A percentile compares a stretch with the other conserved stretches of the same genome.
These are phyloP conservation scores for Vairimorpha necatrix DNA, from an alignment of 371 early-diverging fungal species.

Conservation along the genomic window DNA sequence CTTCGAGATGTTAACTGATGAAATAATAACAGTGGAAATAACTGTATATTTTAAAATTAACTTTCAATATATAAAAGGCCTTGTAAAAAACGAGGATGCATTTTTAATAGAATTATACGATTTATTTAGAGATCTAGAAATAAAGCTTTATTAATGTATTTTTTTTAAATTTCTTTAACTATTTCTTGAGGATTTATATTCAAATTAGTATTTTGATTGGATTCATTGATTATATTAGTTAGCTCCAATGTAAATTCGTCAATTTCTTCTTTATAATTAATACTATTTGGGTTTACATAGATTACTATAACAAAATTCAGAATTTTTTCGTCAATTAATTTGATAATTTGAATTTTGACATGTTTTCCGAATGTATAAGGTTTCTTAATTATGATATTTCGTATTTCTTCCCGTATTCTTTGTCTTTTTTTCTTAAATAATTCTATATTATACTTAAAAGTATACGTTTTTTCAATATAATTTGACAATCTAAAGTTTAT, in stretches of 20 bases:
- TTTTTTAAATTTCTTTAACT: not conserved
- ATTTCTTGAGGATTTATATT: not conserved
- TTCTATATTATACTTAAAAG: not conserved
- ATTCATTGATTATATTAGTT: not conserved
- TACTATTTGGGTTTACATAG: not conserved
- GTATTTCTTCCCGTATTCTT: not conserved
- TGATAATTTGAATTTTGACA: not conserved
- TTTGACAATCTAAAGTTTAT: conserved; percentile 46
- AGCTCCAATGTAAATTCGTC: conserved; percentile 3
- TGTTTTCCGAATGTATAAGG: not conserved
- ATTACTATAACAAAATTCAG: not conserved
- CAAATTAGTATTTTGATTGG: not conserved
- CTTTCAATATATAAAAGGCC: conserved; percentile 12
- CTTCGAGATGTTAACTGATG: not conserved
- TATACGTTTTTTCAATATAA: not conserved
- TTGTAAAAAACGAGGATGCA: conserved; percentile 4
- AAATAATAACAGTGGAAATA: not conserved
- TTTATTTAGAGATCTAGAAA: not conserved
- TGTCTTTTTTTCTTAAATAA: not conserved
- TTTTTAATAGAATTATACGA: not conserved
- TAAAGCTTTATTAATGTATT: not conserved
- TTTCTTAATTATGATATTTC: not conserved
- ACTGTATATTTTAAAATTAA: conserved; percentile 9
- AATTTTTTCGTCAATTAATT: not conserved
- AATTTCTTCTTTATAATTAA: conserved; percentile 12